Base-by-base conservation (phyloP, 1,139 yeast species). In the Hemisphaericaspora lyxosophila region DNA sequence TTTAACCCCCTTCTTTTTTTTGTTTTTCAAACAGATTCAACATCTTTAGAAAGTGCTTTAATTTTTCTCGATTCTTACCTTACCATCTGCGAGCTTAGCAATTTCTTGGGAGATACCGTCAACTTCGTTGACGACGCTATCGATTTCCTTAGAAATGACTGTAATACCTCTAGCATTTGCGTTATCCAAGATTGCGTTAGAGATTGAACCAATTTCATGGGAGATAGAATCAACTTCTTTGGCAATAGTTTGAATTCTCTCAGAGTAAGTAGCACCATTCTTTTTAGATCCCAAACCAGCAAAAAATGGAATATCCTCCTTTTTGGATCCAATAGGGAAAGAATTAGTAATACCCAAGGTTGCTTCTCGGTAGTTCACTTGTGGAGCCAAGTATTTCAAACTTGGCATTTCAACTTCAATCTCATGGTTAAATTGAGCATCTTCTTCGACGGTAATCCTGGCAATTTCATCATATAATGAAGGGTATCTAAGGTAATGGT, bases 401-500 rank as follows among this genome's bases (percentile, higher is more conserved):
- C 46, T 30, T 3, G 69, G 67, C 17, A 54, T 48, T 4, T 30
- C 38, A 11, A 64, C 35, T n/a, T 53, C 55, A 13, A 54, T 47
- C 33, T 42, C 53, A 27, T 45, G 38, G 11, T 51, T 46, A 43
- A 56, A 60, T 7, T 38, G 33, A 2, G 57, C 52, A 13, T 42
- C 33, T 4, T 49, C 47, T 33, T 55, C 60, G 9, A 37, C 28
- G 15, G 62, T 49, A 18, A 62, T 49, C 31, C 47, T 47, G 19
- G 50, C 51, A 34, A 66, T 42, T 11, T 48, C 53, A 20, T 46
- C 44, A 33, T 51, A 49, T 29, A 54, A 54, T 15, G 51, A 55
- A 11, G 56, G 53, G 33, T 51, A 55, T 35, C 54, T 59, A 39
- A 53, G 42, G 73, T 74, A 70, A 41, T 55, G 55, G 41, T 56